Percentiles rank a stretch among this genome's conserved stretches.
These are phyloP conservation scores for Coelastrella sp. DNA, from an alignment of 139 green algal species.

Conservation along the genomic window DNA sequence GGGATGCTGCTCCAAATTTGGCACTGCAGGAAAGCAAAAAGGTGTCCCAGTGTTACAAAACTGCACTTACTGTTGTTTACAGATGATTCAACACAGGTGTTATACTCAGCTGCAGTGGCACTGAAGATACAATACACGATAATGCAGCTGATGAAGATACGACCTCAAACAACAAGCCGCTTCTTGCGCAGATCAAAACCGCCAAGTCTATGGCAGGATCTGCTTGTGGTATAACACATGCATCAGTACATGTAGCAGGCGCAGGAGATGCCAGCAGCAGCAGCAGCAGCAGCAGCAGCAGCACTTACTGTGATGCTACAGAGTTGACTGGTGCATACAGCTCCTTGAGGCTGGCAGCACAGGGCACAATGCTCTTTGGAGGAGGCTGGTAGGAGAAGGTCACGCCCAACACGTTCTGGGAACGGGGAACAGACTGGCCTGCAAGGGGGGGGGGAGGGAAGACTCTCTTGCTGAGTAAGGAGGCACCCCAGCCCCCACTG, in stretches of 20 bases:
- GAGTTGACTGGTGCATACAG: conserved; percentile 29
- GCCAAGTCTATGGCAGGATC: no score
- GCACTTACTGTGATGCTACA: conserved; percentile 8
- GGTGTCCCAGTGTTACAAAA: background rate
- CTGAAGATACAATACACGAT: no score
- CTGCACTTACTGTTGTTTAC: background rate
- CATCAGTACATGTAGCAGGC: background rate
- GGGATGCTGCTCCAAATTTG: background rate
- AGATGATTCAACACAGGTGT: no score
- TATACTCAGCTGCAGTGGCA: no score
- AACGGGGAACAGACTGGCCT: conserved; percentile 81
- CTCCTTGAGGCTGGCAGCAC: conserved; percentile 78
- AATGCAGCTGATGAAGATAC: no score
- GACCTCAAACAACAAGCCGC: no score
- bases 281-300: background rate
- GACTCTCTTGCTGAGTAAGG: background rate
- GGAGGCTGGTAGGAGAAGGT: conserved; percentile 93
- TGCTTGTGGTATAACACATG: no score
- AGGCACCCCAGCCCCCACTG: no score
- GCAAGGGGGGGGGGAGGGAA: conserved; percentile 5
- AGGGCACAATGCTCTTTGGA: conserved; percentile 78
- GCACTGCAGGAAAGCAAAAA: background rate
- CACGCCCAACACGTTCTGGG: conserved; percentile 83
- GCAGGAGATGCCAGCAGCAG: background rate
- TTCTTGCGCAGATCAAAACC: no score